Evolutionary conservation across 305 asterid genomes (phyloP).

Genomic region (Fraxinus platypoda): DNA sequence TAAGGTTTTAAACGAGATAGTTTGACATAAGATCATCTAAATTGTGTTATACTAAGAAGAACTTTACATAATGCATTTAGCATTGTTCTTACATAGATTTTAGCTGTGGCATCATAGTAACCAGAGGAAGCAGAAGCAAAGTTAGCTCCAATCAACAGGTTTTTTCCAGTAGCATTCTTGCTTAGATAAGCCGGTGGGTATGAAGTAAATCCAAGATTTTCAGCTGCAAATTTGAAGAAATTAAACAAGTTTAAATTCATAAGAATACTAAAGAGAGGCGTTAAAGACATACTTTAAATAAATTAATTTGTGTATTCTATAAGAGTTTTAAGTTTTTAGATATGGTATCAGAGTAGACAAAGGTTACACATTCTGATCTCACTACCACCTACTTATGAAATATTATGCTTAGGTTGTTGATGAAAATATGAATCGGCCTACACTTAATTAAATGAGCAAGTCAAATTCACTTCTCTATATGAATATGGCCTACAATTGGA

Average conservation of each 20-base stretch:
- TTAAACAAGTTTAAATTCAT: neutral
- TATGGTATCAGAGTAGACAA: neutral
- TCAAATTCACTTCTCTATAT: neutral
- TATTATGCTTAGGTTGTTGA: neutral
- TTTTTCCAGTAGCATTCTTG: constrained; percentile 49
- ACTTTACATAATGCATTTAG: neutral
- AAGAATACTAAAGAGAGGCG: neutral
- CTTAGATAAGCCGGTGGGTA: constrained; percentile 75
- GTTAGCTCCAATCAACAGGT: constrained; percentile 72
- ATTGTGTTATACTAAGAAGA: neutral
- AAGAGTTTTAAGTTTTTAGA: neutral
- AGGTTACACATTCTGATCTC: neutral
- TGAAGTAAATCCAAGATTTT: constrained; percentile 74
- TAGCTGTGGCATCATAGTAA: constrained; percentile 61
- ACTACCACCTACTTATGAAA: neutral
- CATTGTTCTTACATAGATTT: constrained; percentile 49
- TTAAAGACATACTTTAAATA: neutral
- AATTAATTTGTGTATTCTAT: neutral
- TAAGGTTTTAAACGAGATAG: neutral
- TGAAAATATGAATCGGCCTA: neutral
- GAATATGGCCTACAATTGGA: neutral
- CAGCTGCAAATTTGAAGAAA: constrained; percentile 47
- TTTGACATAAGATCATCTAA: neutral
- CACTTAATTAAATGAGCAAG: neutral
- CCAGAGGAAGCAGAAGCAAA: constrained; percentile 95